Percentiles rank a stretch among this genome's conserved stretches.
Conservation (phyloP, 106 monocot species). For the Gastrodia elata region DNA sequence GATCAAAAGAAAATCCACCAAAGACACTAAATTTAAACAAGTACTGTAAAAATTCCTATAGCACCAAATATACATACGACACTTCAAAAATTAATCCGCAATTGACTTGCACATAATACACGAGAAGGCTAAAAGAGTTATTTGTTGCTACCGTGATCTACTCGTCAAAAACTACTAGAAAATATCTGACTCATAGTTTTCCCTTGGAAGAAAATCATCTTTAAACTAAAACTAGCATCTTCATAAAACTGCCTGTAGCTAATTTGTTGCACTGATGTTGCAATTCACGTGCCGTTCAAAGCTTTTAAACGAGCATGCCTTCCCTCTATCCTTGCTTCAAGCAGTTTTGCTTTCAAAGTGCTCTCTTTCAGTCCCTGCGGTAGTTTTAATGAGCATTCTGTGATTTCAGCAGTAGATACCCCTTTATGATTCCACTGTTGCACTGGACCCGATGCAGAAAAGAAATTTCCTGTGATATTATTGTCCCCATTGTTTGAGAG, state of each 20-base stretch:
- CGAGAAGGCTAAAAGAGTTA: not conserved
- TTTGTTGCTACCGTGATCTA: not conserved
- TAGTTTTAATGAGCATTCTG: constrained; percentile 35
- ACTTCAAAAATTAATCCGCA: not conserved
- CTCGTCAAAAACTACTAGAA: not conserved
- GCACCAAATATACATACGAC: not conserved
- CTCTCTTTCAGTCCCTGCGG: constrained; percentile 36
- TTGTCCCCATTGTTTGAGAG: constrained; percentile 4
- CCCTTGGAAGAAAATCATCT: not conserved
- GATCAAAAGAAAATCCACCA: not conserved
- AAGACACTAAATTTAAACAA: not conserved
- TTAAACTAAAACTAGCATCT: not conserved
- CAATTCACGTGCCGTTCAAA: constrained; percentile 17
- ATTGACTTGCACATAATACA: not conserved
- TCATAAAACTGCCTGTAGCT: not conserved
- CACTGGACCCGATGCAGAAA: constrained; percentile 15
- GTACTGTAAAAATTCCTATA: not conserved
- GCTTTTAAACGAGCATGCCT: constrained; percentile 51
- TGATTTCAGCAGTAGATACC: constrained; percentile 23
- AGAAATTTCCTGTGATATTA: constrained; percentile 23
- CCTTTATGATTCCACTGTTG: constrained; percentile 24
- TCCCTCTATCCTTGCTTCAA: constrained; percentile 81
- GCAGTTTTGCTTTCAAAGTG: constrained; percentile 77
- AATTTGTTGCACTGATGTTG: not conserved
- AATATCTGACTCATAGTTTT: not conserved